These are phyloP conservation scores for Leccinum imitatum DNA, from an alignment of 768 basidiomycete genomes.

Conservation along the genomic window DNA sequence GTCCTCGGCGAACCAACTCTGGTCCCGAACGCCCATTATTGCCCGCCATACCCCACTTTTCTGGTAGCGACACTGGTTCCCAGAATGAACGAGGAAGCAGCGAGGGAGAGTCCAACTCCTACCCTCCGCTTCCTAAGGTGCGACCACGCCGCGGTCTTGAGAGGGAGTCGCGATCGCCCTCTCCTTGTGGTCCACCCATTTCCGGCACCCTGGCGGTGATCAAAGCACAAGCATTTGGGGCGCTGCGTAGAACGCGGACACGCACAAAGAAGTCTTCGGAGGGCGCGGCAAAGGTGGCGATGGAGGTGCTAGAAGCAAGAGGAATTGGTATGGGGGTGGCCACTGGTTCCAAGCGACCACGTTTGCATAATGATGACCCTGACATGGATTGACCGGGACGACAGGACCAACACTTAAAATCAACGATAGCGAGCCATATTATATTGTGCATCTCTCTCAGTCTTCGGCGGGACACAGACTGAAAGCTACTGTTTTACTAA, in stretches of 20 bases:
- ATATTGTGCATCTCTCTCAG: constrained; percentile 27
- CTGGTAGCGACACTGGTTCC: constrained; percentile 50
- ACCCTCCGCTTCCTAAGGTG: constrained; percentile 40
- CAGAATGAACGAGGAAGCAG: constrained; percentile 55
- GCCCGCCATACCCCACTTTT: constrained; percentile 47
- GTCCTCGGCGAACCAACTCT: constrained; percentile 47
- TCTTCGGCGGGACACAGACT: constrained; percentile 25
- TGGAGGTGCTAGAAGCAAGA: constrained; percentile 79
- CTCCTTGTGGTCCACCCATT: constrained; percentile 48
- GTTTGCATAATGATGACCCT: constrained; percentile 54
- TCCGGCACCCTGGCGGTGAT: constrained; percentile 87
- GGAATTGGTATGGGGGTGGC: constrained; percentile 59
- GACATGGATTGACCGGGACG: constrained; percentile 33
- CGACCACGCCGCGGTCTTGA: constrained; percentile 50
- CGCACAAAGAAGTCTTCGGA: constrained; percentile 73
- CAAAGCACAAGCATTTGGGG: constrained; percentile 88
- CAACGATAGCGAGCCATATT: constrained; percentile 27
- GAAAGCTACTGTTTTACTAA: constrained; percentile 32
- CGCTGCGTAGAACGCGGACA: constrained; percentile 74
- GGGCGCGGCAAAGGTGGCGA: constrained; percentile 67
- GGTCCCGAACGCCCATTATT: constrained; percentile 49
- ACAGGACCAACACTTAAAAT: constrained; percentile 16
- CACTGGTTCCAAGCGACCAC: constrained; percentile 40
- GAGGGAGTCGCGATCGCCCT: constrained; percentile 47
- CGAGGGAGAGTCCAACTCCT: constrained; percentile 52